Percentiles rank a stretch among this genome's conserved stretches.
phyloP scores from a whole-genome alignment of 768 basidiomycete species.

The Mycena rosella region DNA sequence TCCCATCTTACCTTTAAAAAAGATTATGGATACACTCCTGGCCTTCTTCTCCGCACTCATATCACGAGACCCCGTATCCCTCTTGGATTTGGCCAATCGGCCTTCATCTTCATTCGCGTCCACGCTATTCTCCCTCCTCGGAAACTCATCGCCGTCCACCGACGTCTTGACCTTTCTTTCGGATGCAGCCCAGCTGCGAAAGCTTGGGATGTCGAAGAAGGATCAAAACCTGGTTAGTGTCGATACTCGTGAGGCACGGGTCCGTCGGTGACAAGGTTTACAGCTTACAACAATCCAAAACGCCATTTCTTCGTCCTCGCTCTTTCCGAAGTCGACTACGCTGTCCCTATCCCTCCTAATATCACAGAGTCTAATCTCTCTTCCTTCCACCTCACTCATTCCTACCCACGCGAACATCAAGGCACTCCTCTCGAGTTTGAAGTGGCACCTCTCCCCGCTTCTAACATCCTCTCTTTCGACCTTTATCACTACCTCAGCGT shows the following conservation, averaged over 20 bases:
- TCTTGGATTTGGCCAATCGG: conserved; percentile 66
- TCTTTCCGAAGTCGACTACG: conserved; percentile 53
- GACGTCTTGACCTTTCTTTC: conserved; percentile 66
- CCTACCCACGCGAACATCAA: conserved; percentile 33
- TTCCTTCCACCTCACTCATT: conserved; percentile 60
- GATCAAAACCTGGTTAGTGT: conserved; percentile 69
- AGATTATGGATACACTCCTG: conserved; percentile 77
- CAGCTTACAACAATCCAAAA: conserved; percentile 55
- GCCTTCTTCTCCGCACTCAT: conserved; percentile 73
- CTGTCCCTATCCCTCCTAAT: conserved; percentile 69
- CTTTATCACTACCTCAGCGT: conserved; percentile 30
- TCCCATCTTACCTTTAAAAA: conserved; percentile 1
- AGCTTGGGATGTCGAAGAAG: conserved; percentile 65
- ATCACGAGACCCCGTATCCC: conserved; percentile 67
- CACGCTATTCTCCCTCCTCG: conserved; percentile 60
- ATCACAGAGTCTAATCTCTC: conserved; percentile 60
- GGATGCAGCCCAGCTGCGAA: conserved; percentile 61
- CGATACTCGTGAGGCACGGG: neutral
- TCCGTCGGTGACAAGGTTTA: conserved; percentile 5
- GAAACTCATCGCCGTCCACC: conserved; percentile 43
- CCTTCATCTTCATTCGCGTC: conserved; percentile 34
- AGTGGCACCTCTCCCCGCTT: conserved; percentile 49
- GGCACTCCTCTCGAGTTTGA: conserved; percentile 24
- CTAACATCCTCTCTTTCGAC: conserved; percentile 40
- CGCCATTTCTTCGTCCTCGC: conserved; percentile 48